phyloP scores from a whole-genome alignment of 176 grass and related monocot species.

The Aegilops tauschii region DNA sequence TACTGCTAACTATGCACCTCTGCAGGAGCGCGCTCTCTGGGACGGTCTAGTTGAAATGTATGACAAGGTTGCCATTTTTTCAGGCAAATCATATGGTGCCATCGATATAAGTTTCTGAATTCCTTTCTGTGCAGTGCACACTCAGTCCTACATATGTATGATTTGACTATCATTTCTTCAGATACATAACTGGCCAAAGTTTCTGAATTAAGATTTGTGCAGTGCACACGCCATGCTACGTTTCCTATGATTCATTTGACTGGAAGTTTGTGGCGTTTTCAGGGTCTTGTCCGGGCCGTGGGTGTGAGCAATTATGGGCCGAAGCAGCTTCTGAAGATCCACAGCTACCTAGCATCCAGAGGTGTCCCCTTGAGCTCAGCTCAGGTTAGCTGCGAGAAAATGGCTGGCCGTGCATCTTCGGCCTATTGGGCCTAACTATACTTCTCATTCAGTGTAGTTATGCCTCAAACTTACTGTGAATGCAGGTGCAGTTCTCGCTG shows the following conservation, averaged over 20 bases:
- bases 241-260: conserved; percentile 1
- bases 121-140: background rate
- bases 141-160: background rate
- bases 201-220: background rate
- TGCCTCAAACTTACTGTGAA: conserved; percentile 10
- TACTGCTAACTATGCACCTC: conserved; percentile 93
- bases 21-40: conserved; percentile 88
- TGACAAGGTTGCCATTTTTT: conserved; percentile 68
- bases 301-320: conserved; percentile 96
- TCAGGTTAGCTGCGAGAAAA: conserved; percentile 64
- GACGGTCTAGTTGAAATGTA: conserved; percentile 88
- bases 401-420: background rate
- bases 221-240: background rate
- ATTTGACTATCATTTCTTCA: conserved; percentile 5
- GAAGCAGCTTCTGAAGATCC: conserved; percentile 87
- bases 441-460: background rate
- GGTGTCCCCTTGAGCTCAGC: conserved; percentile 82
- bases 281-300: conserved; percentile 85
- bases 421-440: background rate
- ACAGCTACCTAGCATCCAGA: conserved; percentile 62
- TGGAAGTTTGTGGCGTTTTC: background rate
- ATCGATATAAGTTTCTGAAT: background rate
- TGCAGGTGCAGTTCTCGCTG: conserved; percentile 89
- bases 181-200: background rate
- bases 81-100: conserved; percentile 22